Evolutionary conservation across 177 flowering plant species (phyloP).

Genomic region (Vitis hybrid): DNA sequence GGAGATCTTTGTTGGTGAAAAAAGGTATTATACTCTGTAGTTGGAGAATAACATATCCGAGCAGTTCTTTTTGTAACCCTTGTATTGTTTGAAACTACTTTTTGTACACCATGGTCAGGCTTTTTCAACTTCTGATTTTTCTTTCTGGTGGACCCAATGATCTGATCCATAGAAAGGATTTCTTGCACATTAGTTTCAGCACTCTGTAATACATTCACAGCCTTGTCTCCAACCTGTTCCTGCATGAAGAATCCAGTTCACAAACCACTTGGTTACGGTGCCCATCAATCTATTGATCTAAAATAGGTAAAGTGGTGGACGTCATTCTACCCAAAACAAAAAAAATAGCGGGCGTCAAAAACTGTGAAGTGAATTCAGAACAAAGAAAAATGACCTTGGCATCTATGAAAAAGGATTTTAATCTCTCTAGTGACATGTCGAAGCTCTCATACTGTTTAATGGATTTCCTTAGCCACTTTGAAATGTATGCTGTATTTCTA

Average conservation of each 20-base stretch:
- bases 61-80: constrained; percentile 16
- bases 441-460: constrained; percentile 63
- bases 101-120: constrained; percentile 17
- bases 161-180: constrained; percentile 13
- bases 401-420: constrained; percentile 63
- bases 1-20: constrained; percentile 19
- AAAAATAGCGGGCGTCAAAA: background rate
- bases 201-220: constrained; percentile 11
- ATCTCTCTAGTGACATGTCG: constrained; percentile 53
- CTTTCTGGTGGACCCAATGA: constrained; percentile 24
- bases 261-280: background rate
- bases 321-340: background rate
- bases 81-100: constrained; percentile 11
- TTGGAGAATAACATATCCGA: constrained; percentile 9
- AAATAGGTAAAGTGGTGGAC: too few relatives aligned
- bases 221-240: constrained; percentile 41
- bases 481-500: constrained; percentile 65
- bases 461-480: constrained; percentile 92
- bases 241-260: constrained; percentile 24
- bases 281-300: background rate
- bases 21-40: constrained; percentile 19
- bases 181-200: constrained; percentile 27
- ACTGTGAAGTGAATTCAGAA: background rate
- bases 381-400: constrained; percentile 49
- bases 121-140: constrained; percentile 28